Evolutionary conservation across 2,329 filamentous ascomycete genomes (phyloP).

Genomic region (Didymella pinodella): DNA sequence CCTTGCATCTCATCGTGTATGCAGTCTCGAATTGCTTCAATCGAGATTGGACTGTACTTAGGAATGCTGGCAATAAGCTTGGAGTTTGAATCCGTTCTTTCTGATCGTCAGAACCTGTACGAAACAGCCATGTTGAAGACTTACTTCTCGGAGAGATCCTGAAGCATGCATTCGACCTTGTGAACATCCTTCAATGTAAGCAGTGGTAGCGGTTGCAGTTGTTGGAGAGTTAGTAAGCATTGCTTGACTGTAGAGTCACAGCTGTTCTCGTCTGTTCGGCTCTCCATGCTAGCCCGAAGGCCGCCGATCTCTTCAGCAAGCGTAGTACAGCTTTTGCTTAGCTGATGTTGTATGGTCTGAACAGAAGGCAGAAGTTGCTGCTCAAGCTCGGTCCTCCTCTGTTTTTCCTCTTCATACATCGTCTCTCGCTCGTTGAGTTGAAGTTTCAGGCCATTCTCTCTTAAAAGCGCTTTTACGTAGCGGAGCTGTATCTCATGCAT

Average conservation of each 20-base stretch:
- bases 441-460: slow-evolving; percentile 23
- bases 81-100: slow-evolving; percentile 19
- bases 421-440: slow-evolving; percentile 22
- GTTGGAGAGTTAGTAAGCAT: slow-evolving; percentile 29
- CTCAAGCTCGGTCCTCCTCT: slow-evolving; percentile 32
- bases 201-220: slow-evolving; percentile 25
- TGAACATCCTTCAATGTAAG: slow-evolving; percentile 33
- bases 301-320: slow-evolving; percentile 16
- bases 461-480: slow-evolving; percentile 23
- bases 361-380: slow-evolving; percentile 28
- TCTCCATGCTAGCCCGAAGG: slow-evolving; percentile 12
- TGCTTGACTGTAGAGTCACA: slow-evolving; percentile 24
- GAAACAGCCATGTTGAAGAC: neutral
- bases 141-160: slow-evolving; percentile 33
- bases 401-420: slow-evolving; percentile 33
- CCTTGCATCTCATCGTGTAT: slow-evolving; percentile 28
- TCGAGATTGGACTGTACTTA: slow-evolving; percentile 4
- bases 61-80: slow-evolving; percentile 16
- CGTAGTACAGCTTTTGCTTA: slow-evolving; percentile 25
- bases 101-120: neutral
- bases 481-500: slow-evolving; percentile 29
- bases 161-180: slow-evolving; percentile 37
- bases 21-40: slow-evolving; percentile 17
- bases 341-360: slow-evolving; percentile 26
- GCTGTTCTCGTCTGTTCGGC: slow-evolving; percentile 1